phyloP scores from a whole-genome alignment of 2,329 filamentous ascomycete genomes.

The Herpomyces periplanetae region DNA sequence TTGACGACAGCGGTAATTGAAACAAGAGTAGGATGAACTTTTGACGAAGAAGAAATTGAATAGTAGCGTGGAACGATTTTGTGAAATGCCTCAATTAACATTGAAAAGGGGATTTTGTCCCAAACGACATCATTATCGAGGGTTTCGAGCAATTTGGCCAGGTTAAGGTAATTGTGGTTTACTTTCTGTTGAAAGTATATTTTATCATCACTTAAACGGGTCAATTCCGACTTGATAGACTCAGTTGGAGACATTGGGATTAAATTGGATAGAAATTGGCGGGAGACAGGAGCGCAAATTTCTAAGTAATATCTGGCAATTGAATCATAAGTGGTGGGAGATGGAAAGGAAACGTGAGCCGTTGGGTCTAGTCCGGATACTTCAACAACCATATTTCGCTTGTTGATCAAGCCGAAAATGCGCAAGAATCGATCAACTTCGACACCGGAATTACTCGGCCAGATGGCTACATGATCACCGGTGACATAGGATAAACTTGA shows the following conservation, averaged over 20 bases:
- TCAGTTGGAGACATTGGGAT: constrained; percentile 67
- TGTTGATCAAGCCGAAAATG: constrained; percentile 30
- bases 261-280: constrained; percentile 60
- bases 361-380: constrained; percentile 78
- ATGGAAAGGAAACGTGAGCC: constrained; percentile 86
- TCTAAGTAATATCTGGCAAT: constrained; percentile 85
- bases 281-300: constrained; percentile 71
- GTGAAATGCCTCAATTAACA: constrained; percentile 62
- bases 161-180: constrained; percentile 42
- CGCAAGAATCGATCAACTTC: constrained; percentile 68
- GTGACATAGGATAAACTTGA: constrained; percentile 80
- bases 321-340: constrained; percentile 79
- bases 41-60: constrained; percentile 86
- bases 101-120: constrained; percentile 57
- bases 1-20: constrained; percentile 85
- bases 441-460: constrained; percentile 73
- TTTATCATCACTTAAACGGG: constrained; percentile 58
- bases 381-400: constrained; percentile 41
- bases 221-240: constrained; percentile 45
- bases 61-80: constrained; percentile 96
- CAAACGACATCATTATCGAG: constrained; percentile 35
- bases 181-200: constrained; percentile 76
- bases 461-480: constrained; percentile 81
- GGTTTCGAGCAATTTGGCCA: constrained; percentile 38
- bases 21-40: constrained; percentile 74